Base-by-base conservation (phyloP, 2,329 filamentous ascomycete genomes). In the Hirsutella minnesotensis region DNA sequence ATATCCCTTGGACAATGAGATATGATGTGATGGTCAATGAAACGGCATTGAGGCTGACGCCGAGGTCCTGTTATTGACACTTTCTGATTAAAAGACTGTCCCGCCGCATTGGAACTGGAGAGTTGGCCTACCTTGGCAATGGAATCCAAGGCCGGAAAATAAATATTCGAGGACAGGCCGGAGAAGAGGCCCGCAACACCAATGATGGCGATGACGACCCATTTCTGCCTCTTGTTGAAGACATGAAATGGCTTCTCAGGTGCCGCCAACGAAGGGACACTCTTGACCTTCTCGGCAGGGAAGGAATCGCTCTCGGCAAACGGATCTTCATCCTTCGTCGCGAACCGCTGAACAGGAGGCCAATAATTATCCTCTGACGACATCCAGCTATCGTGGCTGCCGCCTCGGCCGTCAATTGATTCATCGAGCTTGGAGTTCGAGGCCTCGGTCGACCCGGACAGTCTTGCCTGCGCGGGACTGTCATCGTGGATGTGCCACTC, bases 161-260 rank as follows among this genome's bases (percentile, higher is more conserved):
- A 75, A 40, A 76, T 73, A 45, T 68, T 72, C 27, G 65, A 66
- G 3, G 70, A 69, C 12, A 71, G 49, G 2, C 72, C 72, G 3
- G 71, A 73, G 56, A 77, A 74, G 24, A 75, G 57, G 1, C 67
- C 68, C 2, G 70, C 72, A 1, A 69, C 51, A 2, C 69, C 65
- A 20, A 73, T 66, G 40, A 70, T 68, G 51, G 66, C 60, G 20
- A 73, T 64, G 29, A 74, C 64, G 46, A 66, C 51, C 45, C 65
- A 60, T 51, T 72, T 73, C 24, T 48, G 30, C 8, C 21, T n/a
- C 10, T 20, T 41, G 13, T 35, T 34, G 18, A 46, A 46, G 30
- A 43, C 34, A 19, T 46, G 44, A 15, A 20, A 41, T n/a, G 42
- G 42, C 18, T 9, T 21, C 24, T 41, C 24, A 22, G 38, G 4